A percentile compares a stretch with the other conserved stretches of the same genome.
Evolutionary conservation across 106 monocot genomes (phyloP).

Genomic region (Platanthera zijinensis): DNA sequence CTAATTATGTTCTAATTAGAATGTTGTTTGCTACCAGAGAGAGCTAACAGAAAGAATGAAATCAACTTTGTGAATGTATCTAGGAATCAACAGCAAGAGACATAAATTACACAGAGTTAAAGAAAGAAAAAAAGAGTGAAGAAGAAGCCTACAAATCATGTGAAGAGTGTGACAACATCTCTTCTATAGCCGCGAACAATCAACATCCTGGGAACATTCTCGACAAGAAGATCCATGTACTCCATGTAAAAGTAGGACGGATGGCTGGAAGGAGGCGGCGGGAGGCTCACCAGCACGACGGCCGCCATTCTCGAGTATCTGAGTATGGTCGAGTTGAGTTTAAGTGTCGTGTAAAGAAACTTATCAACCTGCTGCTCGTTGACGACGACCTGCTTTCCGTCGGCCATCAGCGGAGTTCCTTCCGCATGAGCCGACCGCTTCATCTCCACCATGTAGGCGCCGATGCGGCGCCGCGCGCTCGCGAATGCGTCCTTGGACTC

Average conservation of each 20-base stretch:
- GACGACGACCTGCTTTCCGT: constrained; percentile 59
- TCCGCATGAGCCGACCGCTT: constrained; percentile 44
- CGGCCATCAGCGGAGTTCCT: constrained; percentile 62
- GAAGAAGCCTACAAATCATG: constrained; percentile 18
- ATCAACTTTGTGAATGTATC: not conserved
- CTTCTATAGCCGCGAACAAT: constrained; percentile 89
- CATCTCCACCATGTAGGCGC: constrained; percentile 68
- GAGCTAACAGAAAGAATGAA: constrained; percentile 2
- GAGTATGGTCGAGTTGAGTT: constrained; percentile 82
- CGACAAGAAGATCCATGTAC: constrained; percentile 95
- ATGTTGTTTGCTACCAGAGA: no score
- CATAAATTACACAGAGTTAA: not conserved
- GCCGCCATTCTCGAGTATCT: constrained; percentile 92
- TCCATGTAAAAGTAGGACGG: constrained; percentile 96
- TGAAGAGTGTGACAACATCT: constrained; percentile 97
- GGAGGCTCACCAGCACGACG: constrained; percentile 90
- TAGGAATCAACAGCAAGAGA: not conserved
- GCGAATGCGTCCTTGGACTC: constrained; percentile 69
- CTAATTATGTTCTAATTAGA: no score
- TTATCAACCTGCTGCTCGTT: constrained; percentile 89
- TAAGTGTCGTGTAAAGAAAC: constrained; percentile 87
- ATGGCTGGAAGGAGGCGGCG: constrained; percentile 77
- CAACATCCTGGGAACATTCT: constrained; percentile 84
- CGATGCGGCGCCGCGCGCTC: constrained; percentile 52
- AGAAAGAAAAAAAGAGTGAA: not conserved